These are phyloP conservation scores for Calonectria hawksworthii DNA, from an alignment of 2,329 filamentous ascomycete species.

Conservation along the genomic window DNA sequence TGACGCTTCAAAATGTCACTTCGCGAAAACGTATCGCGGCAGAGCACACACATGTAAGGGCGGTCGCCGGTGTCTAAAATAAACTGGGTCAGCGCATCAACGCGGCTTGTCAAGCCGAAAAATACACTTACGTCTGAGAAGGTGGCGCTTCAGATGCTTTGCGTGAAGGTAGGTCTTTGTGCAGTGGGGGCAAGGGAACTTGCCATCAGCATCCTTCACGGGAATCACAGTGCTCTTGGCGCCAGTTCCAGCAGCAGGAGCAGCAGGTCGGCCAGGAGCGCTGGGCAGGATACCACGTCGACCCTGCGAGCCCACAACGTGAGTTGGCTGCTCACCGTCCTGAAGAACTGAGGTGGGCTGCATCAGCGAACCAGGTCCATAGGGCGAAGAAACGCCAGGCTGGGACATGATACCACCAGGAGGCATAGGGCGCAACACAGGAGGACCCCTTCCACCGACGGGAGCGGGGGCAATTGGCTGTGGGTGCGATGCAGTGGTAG, in stretches of 20 bases:
- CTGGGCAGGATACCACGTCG: slow-evolving; percentile 92
- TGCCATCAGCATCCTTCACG: slow-evolving; percentile 95
- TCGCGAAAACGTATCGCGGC: slow-evolving; percentile 97
- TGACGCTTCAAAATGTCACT: slow-evolving; percentile 99
- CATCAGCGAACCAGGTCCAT: slow-evolving; percentile 71
- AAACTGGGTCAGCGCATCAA: slow-evolving; percentile 15
- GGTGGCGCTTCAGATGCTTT: slow-evolving; percentile 97
- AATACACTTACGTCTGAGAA: slow-evolving; percentile 87
- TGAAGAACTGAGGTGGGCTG: slow-evolving; percentile 68
- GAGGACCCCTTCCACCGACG: slow-evolving; percentile 67
- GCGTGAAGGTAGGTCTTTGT: slow-evolving; percentile 98
- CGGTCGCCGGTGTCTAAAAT: slow-evolving; percentile 93
- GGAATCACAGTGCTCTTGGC: slow-evolving; percentile 88
- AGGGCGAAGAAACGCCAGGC: slow-evolving; percentile 70
- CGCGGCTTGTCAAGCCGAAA: background rate
- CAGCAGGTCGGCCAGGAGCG: slow-evolving; percentile 86
- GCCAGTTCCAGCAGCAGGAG: slow-evolving; percentile 77
- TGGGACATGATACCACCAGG: slow-evolving; percentile 74
- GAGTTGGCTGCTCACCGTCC: slow-evolving; percentile 79
- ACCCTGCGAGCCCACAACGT: slow-evolving; percentile 95
- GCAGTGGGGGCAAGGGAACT: slow-evolving; percentile 98
- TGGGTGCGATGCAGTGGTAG: slow-evolving; percentile 77
- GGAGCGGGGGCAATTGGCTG: slow-evolving; percentile 84
- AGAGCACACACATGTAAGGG: slow-evolving; percentile 97
- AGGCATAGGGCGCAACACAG: slow-evolving; percentile 78